Evolutionary conservation across 768 basidiomycete species (phyloP).

Genomic region (Xerocomellus chrysenteron): DNA sequence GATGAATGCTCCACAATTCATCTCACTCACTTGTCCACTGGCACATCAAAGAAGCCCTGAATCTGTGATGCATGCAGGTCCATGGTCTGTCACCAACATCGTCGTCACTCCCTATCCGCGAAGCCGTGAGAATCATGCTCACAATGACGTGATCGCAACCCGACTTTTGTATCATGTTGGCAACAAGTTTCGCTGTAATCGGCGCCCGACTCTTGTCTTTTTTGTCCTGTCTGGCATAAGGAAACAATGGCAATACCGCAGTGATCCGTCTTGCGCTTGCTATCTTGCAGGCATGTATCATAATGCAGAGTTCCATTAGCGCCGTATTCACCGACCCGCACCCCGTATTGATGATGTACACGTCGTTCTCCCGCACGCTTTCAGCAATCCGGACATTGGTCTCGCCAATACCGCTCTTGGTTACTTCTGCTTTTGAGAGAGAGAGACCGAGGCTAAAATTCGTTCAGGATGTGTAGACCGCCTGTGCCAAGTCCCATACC

Average conservation of each 20-base stretch:
- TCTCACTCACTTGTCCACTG: constrained; percentile 92
- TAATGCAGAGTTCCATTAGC: constrained; percentile 97
- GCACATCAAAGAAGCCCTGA: constrained; percentile 99
- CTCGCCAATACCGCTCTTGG: constrained; percentile 88
- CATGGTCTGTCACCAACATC: constrained; percentile 69
- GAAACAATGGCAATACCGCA: constrained; percentile 96
- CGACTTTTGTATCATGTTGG: constrained; percentile 93
- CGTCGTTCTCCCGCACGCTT: constrained; percentile 96
- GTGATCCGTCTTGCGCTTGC: constrained; percentile 98
- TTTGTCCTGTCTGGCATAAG: constrained; percentile 97
- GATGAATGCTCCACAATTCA: background rate
- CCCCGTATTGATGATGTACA: constrained; percentile 97
- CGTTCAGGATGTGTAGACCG: constrained; percentile 24
- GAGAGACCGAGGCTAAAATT: constrained; percentile 78
- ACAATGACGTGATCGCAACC: constrained; percentile 98
- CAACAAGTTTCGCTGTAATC: constrained; percentile 96
- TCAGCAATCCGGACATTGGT: constrained; percentile 89
- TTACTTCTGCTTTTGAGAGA: constrained; percentile 84
- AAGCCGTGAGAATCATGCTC: constrained; percentile 34
- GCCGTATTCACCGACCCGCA: constrained; percentile 86
- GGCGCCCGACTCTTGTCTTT: constrained; percentile 99
- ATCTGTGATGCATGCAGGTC: constrained; percentile 99
- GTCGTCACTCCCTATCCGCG: constrained; percentile 2
- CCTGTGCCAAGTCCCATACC: constrained; percentile 46
- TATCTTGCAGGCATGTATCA: constrained; percentile 99